Evolutionary conservation across 805 yeast species (phyloP).

Genomic region (Metschnikowia colocasiae): DNA sequence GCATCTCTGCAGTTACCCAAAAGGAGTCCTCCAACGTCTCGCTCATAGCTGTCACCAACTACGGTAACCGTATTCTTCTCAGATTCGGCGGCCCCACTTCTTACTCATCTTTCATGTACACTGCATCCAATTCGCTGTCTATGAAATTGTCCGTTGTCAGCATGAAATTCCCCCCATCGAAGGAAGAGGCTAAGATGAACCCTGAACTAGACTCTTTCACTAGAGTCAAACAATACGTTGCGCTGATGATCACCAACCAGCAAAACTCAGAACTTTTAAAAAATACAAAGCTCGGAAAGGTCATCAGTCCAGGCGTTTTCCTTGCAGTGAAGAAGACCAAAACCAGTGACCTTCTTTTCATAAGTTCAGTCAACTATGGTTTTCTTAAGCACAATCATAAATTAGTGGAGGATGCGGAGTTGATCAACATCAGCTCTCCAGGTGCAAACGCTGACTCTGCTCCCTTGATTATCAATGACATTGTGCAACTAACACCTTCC

Average conservation of each 20-base stretch:
- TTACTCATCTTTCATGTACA: constrained; percentile 23
- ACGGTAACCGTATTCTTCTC: constrained; percentile 76
- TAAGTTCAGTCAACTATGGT: constrained; percentile 83
- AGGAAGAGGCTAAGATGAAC: constrained; percentile 38
- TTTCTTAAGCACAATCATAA: constrained; percentile 67
- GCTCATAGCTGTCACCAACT: constrained; percentile 72
- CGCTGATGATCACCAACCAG: constrained; percentile 38
- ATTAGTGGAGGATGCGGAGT: constrained; percentile 78
- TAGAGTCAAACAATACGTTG: constrained; percentile 37
- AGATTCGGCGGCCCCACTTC: constrained; percentile 42
- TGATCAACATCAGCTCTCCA: constrained; percentile 36
- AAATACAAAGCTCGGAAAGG: constrained; percentile 53
- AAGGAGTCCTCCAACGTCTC: constrained; percentile 66
- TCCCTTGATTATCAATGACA: constrained; percentile 55
- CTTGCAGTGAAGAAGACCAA: constrained; percentile 57
- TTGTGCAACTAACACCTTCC: constrained; percentile 64
- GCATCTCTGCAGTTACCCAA: constrained; percentile 57
- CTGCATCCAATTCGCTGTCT: constrained; percentile 24
- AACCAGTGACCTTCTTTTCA: constrained; percentile 52
- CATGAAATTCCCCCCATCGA: constrained; percentile 65
- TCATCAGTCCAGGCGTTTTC: constrained; percentile 84
- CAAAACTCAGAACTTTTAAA: constrained; percentile 55
- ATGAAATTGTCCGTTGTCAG: constrained; percentile 39
- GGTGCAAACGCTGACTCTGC: constrained; percentile 17
- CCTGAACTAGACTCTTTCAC: constrained; percentile 42